Base-by-base conservation (phyloP, 352 stramenopile genomes). In the Thalassiosira allenii region DNA sequence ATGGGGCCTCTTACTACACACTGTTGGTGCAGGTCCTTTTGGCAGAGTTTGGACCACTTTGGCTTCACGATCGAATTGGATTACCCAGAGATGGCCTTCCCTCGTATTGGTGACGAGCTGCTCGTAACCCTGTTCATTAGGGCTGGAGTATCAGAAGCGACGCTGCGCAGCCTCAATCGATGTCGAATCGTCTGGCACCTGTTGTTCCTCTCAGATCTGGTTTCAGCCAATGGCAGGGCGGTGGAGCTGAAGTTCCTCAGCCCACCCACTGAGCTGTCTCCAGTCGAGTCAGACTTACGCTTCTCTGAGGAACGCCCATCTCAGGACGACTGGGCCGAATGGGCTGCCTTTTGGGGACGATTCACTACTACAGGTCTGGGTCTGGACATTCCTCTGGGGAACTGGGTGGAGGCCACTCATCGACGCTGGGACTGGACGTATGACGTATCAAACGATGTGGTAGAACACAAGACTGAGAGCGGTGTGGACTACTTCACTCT, bases 11-110 rank as follows among this genome's bases (percentile, higher is more conserved):
- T 56, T 3, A 51, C 53, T 1, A 75, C 52, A n/a, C 22, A 11
- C 1, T 75, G 51, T 29, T 75, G 65, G 65, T 43, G 11, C 17
- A 20, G 37, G 14, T 75, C 52, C 17, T 57, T 75, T n/a, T 75
- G 65, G 65, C 32, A 65, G n/a, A 20, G 29, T 0, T 4, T 64
- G 3, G 52, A 65, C 25, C 22, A 51, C 12, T 75, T 40, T 30
- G 17, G 25, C 1, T 51, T 66, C 22, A 33, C 56, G 6, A 4
- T 75, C 2, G 27, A 29, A 14, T 27, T 75, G 22, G 65, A 75
- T 20, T 75, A 76, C 40, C 53, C 56, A 34, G 49, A 9, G 3
- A 49, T 62, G 12, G 23, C n/a, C 2, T n/a, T 65, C 11, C 51
- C 52, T 17, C 20, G 27, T 1, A 37, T 54, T n/a, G 27, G 33